Conservation (phyloP, 768 basidiomycete genomes). For the Lactarius hatsudake region DNA sequence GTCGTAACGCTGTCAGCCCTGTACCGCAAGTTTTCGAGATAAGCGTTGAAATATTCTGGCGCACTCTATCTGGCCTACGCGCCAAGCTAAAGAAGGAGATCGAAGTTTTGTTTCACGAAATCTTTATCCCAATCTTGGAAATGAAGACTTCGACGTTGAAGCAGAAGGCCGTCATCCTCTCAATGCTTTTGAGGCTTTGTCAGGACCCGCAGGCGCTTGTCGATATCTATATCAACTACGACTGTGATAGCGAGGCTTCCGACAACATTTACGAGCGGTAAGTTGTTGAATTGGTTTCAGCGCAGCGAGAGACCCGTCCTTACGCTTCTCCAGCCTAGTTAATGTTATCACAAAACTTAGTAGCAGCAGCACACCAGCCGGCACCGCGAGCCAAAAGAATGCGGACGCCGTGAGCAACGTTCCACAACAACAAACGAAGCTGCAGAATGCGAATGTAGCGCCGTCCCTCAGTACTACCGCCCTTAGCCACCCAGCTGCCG, state of each 20-base stretch:
- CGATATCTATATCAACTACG: conserved; percentile 98
- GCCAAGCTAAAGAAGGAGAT: conserved; percentile 99
- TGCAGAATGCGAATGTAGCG: conserved; percentile 44
- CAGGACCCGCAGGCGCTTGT: conserved; percentile 97
- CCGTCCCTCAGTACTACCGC: conserved; percentile 67
- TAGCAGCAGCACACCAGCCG: conserved; percentile 49
- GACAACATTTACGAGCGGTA: conserved; percentile 98
- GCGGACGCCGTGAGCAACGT: conserved; percentile 62
- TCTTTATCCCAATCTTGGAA: conserved; percentile 96
- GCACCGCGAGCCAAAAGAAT: conserved; percentile 46
- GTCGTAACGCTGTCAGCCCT: conserved; percentile 92
- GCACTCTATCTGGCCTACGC: conserved; percentile 89
- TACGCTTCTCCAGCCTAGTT: conserved; percentile 57
- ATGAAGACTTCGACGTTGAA: conserved; percentile 95
- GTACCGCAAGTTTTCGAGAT: conserved; percentile 97
- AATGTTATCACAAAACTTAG: conserved; percentile 95
- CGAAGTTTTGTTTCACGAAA: conserved; percentile 96
- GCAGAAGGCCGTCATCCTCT: conserved; percentile 90
- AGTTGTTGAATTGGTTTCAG: conserved; percentile 32
- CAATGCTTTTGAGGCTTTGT: conserved; percentile 82
- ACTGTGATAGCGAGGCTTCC: conserved; percentile 90
- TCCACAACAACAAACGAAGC: conserved; percentile 50
- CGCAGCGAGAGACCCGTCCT: conserved; percentile 8
- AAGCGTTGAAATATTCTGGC: conserved; percentile 98
- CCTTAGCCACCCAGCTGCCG: conserved; percentile 59